Evolutionary conservation across 208 protist species (phyloP).

Genomic region (Vickermania ingenoplastis): DNA sequence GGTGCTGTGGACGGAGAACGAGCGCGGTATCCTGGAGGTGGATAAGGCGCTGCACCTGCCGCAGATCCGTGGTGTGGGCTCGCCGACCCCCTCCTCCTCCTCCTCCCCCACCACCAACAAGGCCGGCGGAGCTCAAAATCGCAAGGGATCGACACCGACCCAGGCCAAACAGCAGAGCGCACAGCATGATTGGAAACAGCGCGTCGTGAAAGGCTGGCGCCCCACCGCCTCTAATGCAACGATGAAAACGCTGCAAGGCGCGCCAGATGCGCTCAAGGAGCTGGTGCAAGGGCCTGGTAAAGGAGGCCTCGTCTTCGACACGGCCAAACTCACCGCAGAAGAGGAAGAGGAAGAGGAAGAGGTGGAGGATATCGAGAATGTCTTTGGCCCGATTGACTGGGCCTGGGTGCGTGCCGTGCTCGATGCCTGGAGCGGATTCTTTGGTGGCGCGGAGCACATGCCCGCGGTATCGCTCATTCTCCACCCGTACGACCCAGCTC

Average conservation of each 20-base stretch:
- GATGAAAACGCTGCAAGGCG: too few relatives aligned
- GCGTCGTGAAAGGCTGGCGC: not conserved
- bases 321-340: not conserved
- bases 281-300: not conserved
- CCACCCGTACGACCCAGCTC: conserved; percentile 31
- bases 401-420: conserved; percentile 63
- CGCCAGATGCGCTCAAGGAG: not conserved
- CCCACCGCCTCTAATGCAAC: too few relatives aligned
- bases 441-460: conserved; percentile 18
- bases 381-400: conserved; percentile 78
- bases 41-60: not conserved
- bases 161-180: not conserved
- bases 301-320: not conserved
- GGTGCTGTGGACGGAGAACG: not conserved
- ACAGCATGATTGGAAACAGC: not conserved
- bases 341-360: conserved; percentile 14
- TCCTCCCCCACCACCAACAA: not conserved
- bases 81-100: too few relatives aligned
- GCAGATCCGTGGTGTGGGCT: too few relatives aligned
- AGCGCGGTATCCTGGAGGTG: not conserved
- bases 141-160: not conserved
- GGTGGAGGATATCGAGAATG: conserved; percentile 30
- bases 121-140: not conserved
- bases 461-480: conserved; percentile 44
- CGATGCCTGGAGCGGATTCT: conserved; percentile 26